Evolutionary conservation across 179 eudicot species (phyloP), one percentile per base, ranked within the genome.

Genomic region (Silene coronaria): DNA sequence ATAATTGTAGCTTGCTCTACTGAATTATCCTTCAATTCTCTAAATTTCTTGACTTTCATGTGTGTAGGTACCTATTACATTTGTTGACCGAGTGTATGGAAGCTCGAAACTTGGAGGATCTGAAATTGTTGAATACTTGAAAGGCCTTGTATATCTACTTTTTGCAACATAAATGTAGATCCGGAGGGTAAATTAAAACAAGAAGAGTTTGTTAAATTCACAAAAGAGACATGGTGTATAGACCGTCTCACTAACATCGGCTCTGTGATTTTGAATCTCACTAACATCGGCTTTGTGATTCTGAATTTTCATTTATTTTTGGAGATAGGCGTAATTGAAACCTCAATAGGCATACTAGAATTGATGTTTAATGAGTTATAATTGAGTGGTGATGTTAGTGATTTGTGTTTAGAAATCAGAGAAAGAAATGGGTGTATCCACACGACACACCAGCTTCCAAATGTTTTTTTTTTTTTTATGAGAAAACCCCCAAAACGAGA

Each of bases 81-180:
- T 94, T 71, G 98, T 94, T 3, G 98, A 90, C 82, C 82, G 97
- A 87, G 95, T 94, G 22, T 92, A 84, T 73, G 97, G 98, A 65
- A 94, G 87, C 85, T 94, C 97, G 75, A 94, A 94, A 87, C 92
- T 92, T 27, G 95, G 97, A 60, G 96, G 98, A 73, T 89, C 98
- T 26, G 96, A 92, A 85, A 92, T 94, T 58, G 96, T 90, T 5
- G 92, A 87, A 75, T 92, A 94, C 81, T 79, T 92, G 71, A 94
- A 90, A 82, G 96, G 97, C 63, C 95, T 92, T 62, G 76, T 90
- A 53, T 89, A 90, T 80, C 94, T 94, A 62, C 84, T 94, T 69
- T 78, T 92, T 76, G 88, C 95, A 34, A 92, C 97, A 77, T 93
- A 80, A 88, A 63, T 32, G 65, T 72, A 55, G 48, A n/a, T 22